Evolutionary conservation across 2,329 filamentous ascomycete genomes (phyloP), one percentile per base, ranked within the genome.

Genomic region (Incumbomyces delicatus): DNA sequence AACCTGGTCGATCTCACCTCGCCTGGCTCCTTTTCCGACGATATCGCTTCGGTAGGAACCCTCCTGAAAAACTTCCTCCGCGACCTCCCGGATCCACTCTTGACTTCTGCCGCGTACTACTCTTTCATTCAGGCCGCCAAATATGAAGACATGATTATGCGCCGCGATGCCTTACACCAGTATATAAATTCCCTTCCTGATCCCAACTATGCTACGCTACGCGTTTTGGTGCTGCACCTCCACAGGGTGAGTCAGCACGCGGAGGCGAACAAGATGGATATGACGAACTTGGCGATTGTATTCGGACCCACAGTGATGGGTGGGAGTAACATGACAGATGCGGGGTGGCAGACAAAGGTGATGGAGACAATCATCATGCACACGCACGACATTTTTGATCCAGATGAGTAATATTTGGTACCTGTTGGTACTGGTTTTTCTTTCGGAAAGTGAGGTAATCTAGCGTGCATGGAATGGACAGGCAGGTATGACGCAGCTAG

Each of bases 261-360:
- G 12, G 75, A 77, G 47, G 70, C 81, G 51, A 98, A 95, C 66
- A 78, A 90, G 53, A 98, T 98, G 92, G 95, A 85, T 61, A 82
- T 84, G 30, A 84, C 85, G 56, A 96, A 96, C 62, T 68, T 98
- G 37, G 87, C 89, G 35, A 92, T 98, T 56, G 92, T 94, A 56
- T 95, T 95, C 67, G 92, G 80, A 2, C 90, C 92, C 8, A 95
- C 88, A 13, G 75, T 96, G 40, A 92, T 98, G 87, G 89, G 89
- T 27, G 49, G 46, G 16, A 47, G 46, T 18, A 55, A 58, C 30
- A 89, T 95, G 54, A 77, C 81, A 14, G 90, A 96, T 60, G 85
- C 89, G 0, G 87, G 85, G 8, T 89, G 87, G 77, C 92, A 96
- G 66, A 87, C 90, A 52, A 79, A 85, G 50, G 89, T 94, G 29